Evolutionary conservation across 371 early-diverging fungal genomes (phyloP), one percentile per base, ranked within the genome.

Genomic region (Mucor velutinosus): DNA sequence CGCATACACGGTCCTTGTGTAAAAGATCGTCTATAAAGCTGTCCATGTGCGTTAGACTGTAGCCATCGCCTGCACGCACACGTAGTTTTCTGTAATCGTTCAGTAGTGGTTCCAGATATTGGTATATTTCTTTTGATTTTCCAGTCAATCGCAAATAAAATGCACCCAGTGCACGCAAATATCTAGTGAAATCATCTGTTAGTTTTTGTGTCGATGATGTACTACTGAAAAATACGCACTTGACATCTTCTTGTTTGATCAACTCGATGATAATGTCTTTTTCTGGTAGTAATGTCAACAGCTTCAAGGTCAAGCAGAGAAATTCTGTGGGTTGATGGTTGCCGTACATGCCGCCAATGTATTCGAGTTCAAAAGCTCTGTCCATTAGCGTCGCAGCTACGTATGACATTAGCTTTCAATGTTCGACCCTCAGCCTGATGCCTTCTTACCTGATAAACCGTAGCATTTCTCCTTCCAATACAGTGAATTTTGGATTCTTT

Each of bases 381-480:
- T 96, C 98, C 75, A 97, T 88, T 17, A 97, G 77, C 14, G 95
- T 89, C 17, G 93, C 95, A 49, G 95, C 96, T 90, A 73, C 43
- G 21, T 35, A 60, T 58, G 8, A 19, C 32, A 29, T 60, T 10
- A 10, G 43, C 3, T 23, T 39, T 27, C 11, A 27, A 23, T 14
- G 55, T 32, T 19, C 17, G 19, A 25, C 25, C 25, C 14, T 57
- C 5, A 27, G 55, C 3, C 7, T 27, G 55, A 12, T 3, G 6
- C 27, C 19, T n/a, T 23, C 8, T 58, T 82, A 94, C 95, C 92
- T 64, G 93, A 94, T 58, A 97, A 80, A 1, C 93, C 97, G 80
- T 96, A 98, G 79, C 97, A 97, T 41, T 91, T 86, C 68, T 98
- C 95, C 72, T 98, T 98, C 97, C 97, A 99, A 78, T 95, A 99